phyloP scores from a whole-genome alignment of 2,329 filamentous ascomycete species.

The Neodidymelliopsis sp. region DNA sequence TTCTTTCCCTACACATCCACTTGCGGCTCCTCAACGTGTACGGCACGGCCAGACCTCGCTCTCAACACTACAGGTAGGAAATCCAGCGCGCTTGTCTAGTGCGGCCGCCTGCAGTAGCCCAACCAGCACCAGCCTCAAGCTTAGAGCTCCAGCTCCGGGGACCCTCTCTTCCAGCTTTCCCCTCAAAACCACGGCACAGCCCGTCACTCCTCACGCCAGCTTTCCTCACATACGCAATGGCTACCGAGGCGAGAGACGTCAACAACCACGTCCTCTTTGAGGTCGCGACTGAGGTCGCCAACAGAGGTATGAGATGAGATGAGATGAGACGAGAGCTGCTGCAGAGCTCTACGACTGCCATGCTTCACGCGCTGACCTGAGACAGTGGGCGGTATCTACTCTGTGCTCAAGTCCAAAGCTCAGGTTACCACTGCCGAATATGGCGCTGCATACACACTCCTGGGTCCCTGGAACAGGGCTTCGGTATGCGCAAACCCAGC shows the following conservation, averaged over 20 bases:
- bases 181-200: slow-evolving; percentile 20
- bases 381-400: slow-evolving; percentile 96
- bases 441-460: slow-evolving; percentile 94
- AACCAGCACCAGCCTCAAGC: slow-evolving; percentile 26
- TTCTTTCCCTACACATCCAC: slow-evolving; percentile 19
- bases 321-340: slow-evolving; percentile 38
- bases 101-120: slow-evolving; percentile 37
- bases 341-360: slow-evolving; percentile 18
- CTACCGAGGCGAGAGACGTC: slow-evolving; percentile 67
- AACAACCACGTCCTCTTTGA: slow-evolving; percentile 97
- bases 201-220: slow-evolving; percentile 9
- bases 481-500: slow-evolving; percentile 68
- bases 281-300: slow-evolving; percentile 94
- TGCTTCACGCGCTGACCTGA: slow-evolving; percentile 22
- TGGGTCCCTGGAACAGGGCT: slow-evolving; percentile 90
- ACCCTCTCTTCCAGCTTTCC: slow-evolving; percentile 26
- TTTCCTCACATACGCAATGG: slow-evolving; percentile 35
- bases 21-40: slow-evolving; percentile 27
- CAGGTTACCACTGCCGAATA: slow-evolving; percentile 98
- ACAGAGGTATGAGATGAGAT: no score
- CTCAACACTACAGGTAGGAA: slow-evolving; percentile 30
- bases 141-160: slow-evolving; percentile 23
- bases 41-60: slow-evolving; percentile 25
- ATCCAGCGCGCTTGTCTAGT: slow-evolving; percentile 39
- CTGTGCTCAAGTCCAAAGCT: slow-evolving; percentile 97